phyloP scores from a whole-genome alignment of 495 filamentous ascomycete species.

The Massariosphaeria phaeospora region DNA sequence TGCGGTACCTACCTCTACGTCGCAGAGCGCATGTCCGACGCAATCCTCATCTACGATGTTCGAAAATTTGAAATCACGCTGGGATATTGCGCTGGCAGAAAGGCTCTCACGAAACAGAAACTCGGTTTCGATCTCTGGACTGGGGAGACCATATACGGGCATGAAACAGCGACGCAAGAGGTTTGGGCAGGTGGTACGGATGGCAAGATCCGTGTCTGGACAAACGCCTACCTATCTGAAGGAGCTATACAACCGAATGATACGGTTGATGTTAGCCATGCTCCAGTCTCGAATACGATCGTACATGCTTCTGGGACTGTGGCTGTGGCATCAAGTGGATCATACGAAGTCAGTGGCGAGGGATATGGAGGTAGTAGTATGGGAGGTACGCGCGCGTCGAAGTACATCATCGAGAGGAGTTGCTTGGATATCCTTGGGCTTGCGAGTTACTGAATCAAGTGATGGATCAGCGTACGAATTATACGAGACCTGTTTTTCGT shows the following conservation, averaged over 20 bases:
- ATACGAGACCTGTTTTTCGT: no score
- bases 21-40: conserved; percentile 73
- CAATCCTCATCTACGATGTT: conserved; percentile 77
- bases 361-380: not conserved
- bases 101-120: conserved; percentile 69
- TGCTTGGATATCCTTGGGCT: not conserved
- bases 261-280: conserved; percentile 27
- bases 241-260: conserved; percentile 36
- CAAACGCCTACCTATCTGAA: conserved; percentile 47
- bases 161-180: conserved; percentile 46
- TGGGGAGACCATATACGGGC: not conserved
- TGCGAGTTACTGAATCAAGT: conserved; percentile 1
- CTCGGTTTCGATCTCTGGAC: conserved; percentile 63
- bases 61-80: conserved; percentile 65
- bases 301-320: not conserved
- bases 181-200: conserved; percentile 82
- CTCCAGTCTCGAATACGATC: conserved; percentile 6
- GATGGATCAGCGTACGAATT: no score
- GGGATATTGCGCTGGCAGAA: conserved; percentile 64
- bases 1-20: conserved; percentile 86
- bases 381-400: not conserved
- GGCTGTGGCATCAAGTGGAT: not conserved
- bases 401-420: not conserved
- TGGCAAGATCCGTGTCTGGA: conserved; percentile 74
- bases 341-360: not conserved